Evolutionary conservation across 1,139 yeast species (phyloP).

Genomic region (Kurtzmaniella natalensis): DNA sequence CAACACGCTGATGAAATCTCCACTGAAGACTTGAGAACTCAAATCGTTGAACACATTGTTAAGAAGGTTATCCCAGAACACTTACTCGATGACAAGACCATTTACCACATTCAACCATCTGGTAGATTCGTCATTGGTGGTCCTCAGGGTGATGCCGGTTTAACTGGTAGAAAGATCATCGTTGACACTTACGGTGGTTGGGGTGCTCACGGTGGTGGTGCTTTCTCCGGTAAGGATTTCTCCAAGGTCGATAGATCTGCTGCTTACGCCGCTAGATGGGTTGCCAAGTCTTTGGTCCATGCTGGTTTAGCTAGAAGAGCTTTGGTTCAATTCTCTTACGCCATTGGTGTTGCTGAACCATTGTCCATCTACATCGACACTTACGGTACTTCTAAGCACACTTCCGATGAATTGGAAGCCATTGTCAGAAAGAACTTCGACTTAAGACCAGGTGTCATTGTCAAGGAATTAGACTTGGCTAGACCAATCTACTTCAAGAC

Average conservation of each 20-base stretch:
- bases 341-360: slow-evolving; percentile 99
- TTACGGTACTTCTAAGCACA: slow-evolving; percentile 91
- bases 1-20: slow-evolving; percentile 96
- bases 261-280: slow-evolving; percentile 99
- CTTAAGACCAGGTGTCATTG: slow-evolving; percentile 99
- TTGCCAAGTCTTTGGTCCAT: slow-evolving; percentile 92
- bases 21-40: slow-evolving; percentile 83
- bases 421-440: slow-evolving; percentile 93
- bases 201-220: slow-evolving; percentile 99
- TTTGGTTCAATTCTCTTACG: slow-evolving; percentile 96
- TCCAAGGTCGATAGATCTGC: slow-evolving; percentile 99
- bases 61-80: slow-evolving; percentile 90
- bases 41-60: slow-evolving; percentile 74
- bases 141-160: slow-evolving; percentile 99
- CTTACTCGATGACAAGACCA: slow-evolving; percentile 89
- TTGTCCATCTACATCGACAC: slow-evolving; percentile 95
- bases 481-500: slow-evolving; percentile 99
- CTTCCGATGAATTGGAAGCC: slow-evolving; percentile 84
- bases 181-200: slow-evolving; percentile 99
- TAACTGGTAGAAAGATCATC: slow-evolving; percentile 98
- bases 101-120: slow-evolving; percentile 98
- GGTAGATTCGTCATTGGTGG: slow-evolving; percentile 99
- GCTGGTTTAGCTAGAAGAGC: slow-evolving; percentile 98
- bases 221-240: slow-evolving; percentile 99
- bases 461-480: slow-evolving; percentile 92